phyloP scores from a whole-genome alignment of 2,329 filamentous ascomycete species.

The Trichoderma cornu-damae region DNA sequence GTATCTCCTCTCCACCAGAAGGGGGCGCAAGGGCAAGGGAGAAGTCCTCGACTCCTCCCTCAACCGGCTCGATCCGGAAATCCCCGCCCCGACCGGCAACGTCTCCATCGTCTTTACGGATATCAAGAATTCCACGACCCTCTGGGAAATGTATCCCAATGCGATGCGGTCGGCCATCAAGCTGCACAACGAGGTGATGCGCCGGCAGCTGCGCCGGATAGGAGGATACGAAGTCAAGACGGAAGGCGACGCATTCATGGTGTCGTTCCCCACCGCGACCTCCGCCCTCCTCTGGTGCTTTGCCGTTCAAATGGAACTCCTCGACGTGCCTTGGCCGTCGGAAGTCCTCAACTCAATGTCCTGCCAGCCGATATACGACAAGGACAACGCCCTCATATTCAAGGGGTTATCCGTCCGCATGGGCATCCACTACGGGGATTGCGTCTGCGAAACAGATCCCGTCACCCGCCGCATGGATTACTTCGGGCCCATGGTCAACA shows the following conservation, averaged over 20 bases:
- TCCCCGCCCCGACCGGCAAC: slow-evolving; percentile 84
- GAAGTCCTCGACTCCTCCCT: slow-evolving; percentile 80
- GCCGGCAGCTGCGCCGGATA: slow-evolving; percentile 84
- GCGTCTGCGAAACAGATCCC: slow-evolving; percentile 91
- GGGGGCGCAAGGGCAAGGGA: slow-evolving; percentile 58
- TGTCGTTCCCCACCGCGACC: slow-evolving; percentile 93
- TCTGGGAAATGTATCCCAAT: slow-evolving; percentile 93
- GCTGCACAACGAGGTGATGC: slow-evolving; percentile 95
- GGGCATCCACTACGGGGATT: slow-evolving; percentile 94
- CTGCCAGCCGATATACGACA: slow-evolving; percentile 75
- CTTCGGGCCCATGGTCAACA: slow-evolving; percentile 98
- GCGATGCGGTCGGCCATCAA: slow-evolving; percentile 97
- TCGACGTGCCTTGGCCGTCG: slow-evolving; percentile 87
- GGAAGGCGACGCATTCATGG: slow-evolving; percentile 99
- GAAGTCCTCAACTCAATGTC: slow-evolving; percentile 85
- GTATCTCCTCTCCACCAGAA: slow-evolving; percentile 54
- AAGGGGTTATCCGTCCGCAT: slow-evolving; percentile 91
- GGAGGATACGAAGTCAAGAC: slow-evolving; percentile 99
- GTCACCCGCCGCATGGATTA: slow-evolving; percentile 99
- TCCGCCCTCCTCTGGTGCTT: slow-evolving; percentile 95
- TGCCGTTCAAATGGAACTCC: slow-evolving; percentile 79
- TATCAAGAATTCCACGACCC: slow-evolving; percentile 94
- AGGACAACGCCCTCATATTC: slow-evolving; percentile 85
- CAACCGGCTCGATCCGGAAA: slow-evolving; percentile 80
- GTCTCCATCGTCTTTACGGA: slow-evolving; percentile 95